Evolutionary conservation across 169 alveolate species (phyloP), one percentile per base, ranked within the genome.

Genomic region (Toxoplasma gondii): DNA sequence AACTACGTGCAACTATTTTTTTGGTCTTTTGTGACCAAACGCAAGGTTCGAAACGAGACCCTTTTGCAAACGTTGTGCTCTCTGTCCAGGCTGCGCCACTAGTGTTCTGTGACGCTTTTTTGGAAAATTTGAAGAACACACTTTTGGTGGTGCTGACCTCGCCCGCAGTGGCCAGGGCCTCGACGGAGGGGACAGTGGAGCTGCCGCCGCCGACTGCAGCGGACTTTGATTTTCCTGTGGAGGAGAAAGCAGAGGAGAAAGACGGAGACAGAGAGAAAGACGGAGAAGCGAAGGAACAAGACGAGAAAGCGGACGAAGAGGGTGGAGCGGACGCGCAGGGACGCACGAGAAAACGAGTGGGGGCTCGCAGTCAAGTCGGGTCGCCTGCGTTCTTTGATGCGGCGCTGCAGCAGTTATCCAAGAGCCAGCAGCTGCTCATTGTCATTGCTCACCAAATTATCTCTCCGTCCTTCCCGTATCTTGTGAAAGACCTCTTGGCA

Each of bases 121-220:
- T 93, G 44, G 95, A 93, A 43, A 93, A 91, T 78, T 36, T 93
- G 91, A 93, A 93, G 92, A 93, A 93, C 87, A 93, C 94, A 7
- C 43, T 93, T 67, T 87, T 93, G 92, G 95, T 93, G 43, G 93
- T 93, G 74, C 87, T 90, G 22, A 93, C 95, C 24, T 88, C 93
- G 86, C 95, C 95, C 34, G 95, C 92, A 41, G 88, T 88, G 70
- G 36, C 95, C 36, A 67, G 39, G 7, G 92, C 95, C 54, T 70
- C 95, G 38, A 43, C 90, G 16, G 86, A 78, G 45, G 86, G 86
- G 44, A 38, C 64, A 24, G 69, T 43, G 38, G 90, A 12, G 36
- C 29, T 82, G 38, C 90, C 90, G 53, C 90, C 90, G n/a, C 90
- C 90, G n/a, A 43, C 90, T 19, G 90, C 90, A 17, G 90, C 90